Evolutionary conservation across 2,329 filamentous ascomycete genomes (phyloP).

Genomic region (Xylaria sp.): DNA sequence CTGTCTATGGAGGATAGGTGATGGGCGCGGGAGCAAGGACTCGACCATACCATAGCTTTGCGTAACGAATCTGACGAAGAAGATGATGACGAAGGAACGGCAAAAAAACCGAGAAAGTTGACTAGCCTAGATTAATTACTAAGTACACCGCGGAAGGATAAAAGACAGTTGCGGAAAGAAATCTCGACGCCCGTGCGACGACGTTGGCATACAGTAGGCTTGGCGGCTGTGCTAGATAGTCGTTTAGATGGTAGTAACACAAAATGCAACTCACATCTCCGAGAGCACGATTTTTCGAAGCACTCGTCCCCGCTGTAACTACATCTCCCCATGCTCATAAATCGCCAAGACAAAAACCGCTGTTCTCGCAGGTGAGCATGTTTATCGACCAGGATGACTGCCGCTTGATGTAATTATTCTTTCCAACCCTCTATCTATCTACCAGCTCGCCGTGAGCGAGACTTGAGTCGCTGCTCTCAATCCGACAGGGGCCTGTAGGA

Average conservation of each 20-base stretch:
- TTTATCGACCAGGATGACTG: not conserved
- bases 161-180: not conserved
- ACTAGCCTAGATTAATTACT: conserved; percentile 1
- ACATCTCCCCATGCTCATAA: not conserved
- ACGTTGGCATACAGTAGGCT: not conserved
- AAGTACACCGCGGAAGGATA: not conserved
- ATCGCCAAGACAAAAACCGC: not conserved
- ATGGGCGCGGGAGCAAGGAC: conserved; percentile 5
- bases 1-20: not conserved
- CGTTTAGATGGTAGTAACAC: not conserved
- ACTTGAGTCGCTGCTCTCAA: not conserved
- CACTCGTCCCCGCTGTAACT: not conserved
- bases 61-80: conserved; percentile 17
- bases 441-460: not conserved
- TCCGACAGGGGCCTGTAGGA: not conserved
- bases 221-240: not conserved
- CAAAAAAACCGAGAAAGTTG: conserved; percentile 5
- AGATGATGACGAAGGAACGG: conserved; percentile 12
- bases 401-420: not conserved
- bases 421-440: not conserved
- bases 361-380: not conserved
- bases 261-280: not conserved
- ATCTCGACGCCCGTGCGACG: not conserved
- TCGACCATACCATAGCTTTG: conserved; percentile 7
- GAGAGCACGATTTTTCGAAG: not conserved